Percentiles rank a stretch among this genome's conserved stretches.
These are phyloP conservation scores for Cercospora sp. DNA, from an alignment of 2,329 filamentous ascomycete genomes.

Conservation along the genomic window DNA sequence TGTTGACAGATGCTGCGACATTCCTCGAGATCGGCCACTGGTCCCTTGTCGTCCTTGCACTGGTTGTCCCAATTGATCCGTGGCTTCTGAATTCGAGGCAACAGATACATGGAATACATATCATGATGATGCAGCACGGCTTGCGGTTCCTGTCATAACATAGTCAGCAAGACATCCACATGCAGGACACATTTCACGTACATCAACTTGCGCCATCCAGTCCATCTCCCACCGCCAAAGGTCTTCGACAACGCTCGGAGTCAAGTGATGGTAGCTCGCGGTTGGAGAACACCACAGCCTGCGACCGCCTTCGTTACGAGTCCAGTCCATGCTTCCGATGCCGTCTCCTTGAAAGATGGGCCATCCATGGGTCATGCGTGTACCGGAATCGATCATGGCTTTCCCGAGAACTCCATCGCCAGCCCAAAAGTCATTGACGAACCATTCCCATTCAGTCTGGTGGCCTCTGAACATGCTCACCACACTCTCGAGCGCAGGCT, in stretches of 20 bases:
- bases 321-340: conserved; percentile 30
- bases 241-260: conserved; percentile 25
- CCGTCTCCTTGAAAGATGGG: conserved; percentile 34
- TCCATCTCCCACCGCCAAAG: conserved; percentile 32
- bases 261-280: conserved; percentile 31
- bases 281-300: conserved; percentile 33
- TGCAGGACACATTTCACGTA: conserved; percentile 7
- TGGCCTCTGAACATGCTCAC: conserved; percentile 44
- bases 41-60: conserved; percentile 22
- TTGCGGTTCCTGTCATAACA: not conserved
- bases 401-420: conserved; percentile 36
- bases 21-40: conserved; percentile 19
- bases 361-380: conserved; percentile 28
- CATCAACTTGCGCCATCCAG: conserved; percentile 25
- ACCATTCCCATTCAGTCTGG: conserved; percentile 35
- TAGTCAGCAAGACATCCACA: not conserved
- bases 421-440: conserved; percentile 33
- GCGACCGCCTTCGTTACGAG: conserved; percentile 24
- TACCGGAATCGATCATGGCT: conserved; percentile 30
- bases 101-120: conserved; percentile 27
- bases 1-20: conserved; percentile 27
- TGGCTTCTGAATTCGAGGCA: conserved; percentile 25
- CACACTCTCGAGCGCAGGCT: conserved; percentile 39
- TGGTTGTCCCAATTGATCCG: conserved; percentile 32
- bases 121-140: conserved; percentile 28